Base-by-base conservation (phyloP, 2,329 filamentous ascomycete genomes). In the Cytospora leucostoma region DNA sequence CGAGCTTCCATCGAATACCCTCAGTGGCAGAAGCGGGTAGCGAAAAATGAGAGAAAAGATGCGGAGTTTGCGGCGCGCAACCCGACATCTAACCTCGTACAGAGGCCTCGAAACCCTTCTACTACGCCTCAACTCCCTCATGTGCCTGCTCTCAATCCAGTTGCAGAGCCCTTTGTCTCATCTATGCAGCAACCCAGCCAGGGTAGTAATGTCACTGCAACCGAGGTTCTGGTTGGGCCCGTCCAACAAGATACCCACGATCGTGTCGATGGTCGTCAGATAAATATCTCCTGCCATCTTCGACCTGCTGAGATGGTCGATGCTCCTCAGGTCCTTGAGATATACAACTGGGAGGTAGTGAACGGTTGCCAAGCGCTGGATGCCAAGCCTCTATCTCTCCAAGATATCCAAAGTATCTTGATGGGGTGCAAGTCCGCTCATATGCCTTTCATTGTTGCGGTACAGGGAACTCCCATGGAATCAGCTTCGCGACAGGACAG, bases 311-410 rank as follows among this genome's bases (percentile, higher is more conserved):
- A 53, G 27, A 34, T 40, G 13, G 10, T 19, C 12, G 67, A 68
- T 53, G 32, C 64, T 11, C 19, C 38, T 3, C 63, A 61, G 6
- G 47, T 64, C 3, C 34, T 65, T 13, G 55, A 62, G 2, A 67
- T 68, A 21, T 68, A 68, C 61, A 68, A 68, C 33, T 64, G 59
- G 62, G 67, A 68, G 56, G 67, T 68, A 21, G 27, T 27, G 13
- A 38, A 64, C 33, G 67, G 67, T 8, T 55, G n/a, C 8, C 65
- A 67, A 40, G 67, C 67, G 17, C 27, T 62, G 56, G 65, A 68
- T 21, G 59, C 56, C 21, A 33, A 57, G 49, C 60, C 55, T 19
- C 50, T 67, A 13, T 7, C 12, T 12, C n/a, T 64, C 15, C 15
- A 21, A 17, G 60, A 64, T 27, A 55, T 68, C 15, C 40, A 62